These are phyloP conservation scores for Hymenotorrendiella dingleyae DNA, from an alignment of 2,329 filamentous ascomycete species.

Conservation along the genomic window DNA sequence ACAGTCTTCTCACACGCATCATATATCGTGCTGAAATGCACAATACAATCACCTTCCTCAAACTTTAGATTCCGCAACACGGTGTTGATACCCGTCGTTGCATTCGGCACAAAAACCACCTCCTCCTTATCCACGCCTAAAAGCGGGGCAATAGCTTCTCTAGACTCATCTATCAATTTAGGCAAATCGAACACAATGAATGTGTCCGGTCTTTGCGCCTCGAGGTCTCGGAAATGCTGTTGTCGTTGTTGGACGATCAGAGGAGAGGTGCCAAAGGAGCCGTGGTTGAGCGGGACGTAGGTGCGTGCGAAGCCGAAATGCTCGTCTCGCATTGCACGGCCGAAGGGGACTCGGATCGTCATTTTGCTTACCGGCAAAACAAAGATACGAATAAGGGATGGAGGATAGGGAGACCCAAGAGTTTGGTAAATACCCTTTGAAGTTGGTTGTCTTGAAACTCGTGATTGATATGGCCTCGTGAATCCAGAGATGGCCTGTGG, in stretches of 20 bases:
- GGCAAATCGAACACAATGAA: constrained; percentile 69
- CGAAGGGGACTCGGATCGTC: constrained; percentile 19
- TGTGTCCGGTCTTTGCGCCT: constrained; percentile 63
- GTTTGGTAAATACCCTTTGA: too few relatives aligned
- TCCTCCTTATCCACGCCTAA: constrained; percentile 60
- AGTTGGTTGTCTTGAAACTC: too few relatives aligned
- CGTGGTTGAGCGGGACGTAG: constrained; percentile 33
- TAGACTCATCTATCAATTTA: constrained; percentile 54
- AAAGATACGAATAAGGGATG: too few relatives aligned
- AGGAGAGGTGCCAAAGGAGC: constrained; percentile 76
- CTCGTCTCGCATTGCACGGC: constrained; percentile 17
- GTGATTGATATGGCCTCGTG: too few relatives aligned
- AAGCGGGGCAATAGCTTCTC: constrained; percentile 56
- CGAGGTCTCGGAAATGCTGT: constrained; percentile 54
- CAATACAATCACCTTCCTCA: constrained; percentile 60
- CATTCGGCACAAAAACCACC: constrained; percentile 74
- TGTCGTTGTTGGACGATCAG: constrained; percentile 55
- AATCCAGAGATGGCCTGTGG: too few relatives aligned
- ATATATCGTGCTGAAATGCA: constrained; percentile 76
- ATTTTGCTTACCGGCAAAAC: too few relatives aligned
- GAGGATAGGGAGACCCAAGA: too few relatives aligned
- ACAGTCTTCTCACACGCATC: constrained; percentile 70
- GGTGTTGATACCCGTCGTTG: constrained; percentile 70
- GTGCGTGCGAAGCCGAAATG: constrained; percentile 22
- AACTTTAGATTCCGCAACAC: constrained; percentile 68